Evolutionary conservation across 768 basidiomycete species (phyloP), one percentile per base, ranked within the genome.

Genomic region (Russula abietina): DNA sequence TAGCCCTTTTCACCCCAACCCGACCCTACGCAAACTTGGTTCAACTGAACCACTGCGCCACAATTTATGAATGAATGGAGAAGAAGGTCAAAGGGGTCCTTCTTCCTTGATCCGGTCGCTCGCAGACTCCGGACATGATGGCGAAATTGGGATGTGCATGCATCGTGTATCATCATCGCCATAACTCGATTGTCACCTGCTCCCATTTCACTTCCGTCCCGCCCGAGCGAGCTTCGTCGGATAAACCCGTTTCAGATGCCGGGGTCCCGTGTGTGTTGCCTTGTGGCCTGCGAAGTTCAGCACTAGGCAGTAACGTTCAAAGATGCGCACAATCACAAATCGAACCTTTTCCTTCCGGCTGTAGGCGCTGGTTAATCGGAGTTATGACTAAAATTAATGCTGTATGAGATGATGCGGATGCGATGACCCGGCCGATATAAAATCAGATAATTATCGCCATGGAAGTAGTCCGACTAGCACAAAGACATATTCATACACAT

Each of bases 371-470:
- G 26, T 30, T 14, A 24, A 24, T 58, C 57, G 51, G 46, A 58
- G 62, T 54, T 62, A 28, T 54, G 57, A 28, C 14, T 48, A 22
- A 58, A 46, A 53, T 48, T 39, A 54, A 58, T 51, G 30, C 19
- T 39, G 38, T 17, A 39, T 51, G 41, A 19, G 41, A 14, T 17
- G 41, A 19, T n/a, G 41, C 41, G 12, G 30, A 17, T 39, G 36
- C 4, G 16, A 46, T 57, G 55, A 57, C 22, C 49, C 46, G 49
- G 45, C 50, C 50, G 50, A 58, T 52, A n/a, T 57, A 12, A 36
- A 46, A 57, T 52, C 55, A 51, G 61, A 62, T 62, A 43, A 57
- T 43, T 17, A 62, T 57, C 61, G 56, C 61, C 50, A 58, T 38
- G 50, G 33, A 58, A 38, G 10, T 16, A 14, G 45, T 33, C 36